Percentiles rank a stretch among this genome's conserved stretches.
These are phyloP conservation scores for Apophysomyces elegans DNA, from an alignment of 371 early-diverging fungal species.

Conservation along the genomic window DNA sequence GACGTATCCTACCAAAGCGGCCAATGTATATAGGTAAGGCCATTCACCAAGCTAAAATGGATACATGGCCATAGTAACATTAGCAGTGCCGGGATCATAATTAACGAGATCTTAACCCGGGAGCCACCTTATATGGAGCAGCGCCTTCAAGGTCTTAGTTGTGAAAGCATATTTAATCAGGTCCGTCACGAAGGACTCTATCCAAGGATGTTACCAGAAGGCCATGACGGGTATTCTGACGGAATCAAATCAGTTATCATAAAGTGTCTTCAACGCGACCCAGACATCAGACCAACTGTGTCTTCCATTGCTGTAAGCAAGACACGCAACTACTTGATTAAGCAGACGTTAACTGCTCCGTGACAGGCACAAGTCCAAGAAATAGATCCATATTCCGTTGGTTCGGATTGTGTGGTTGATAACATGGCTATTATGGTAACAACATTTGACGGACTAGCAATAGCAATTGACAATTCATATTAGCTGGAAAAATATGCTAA, in stretches of 20 bases:
- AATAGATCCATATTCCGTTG: constrained; percentile 47
- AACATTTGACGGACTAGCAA: background rate
- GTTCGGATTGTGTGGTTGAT: constrained; percentile 48
- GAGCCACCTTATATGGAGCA: constrained; percentile 40
- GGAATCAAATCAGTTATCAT: constrained; percentile 43
- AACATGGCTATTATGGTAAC: constrained; percentile 55
- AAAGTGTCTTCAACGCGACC: constrained; percentile 38
- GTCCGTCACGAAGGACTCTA: constrained; percentile 30
- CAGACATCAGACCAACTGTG: constrained; percentile 37
- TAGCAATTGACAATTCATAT: background rate
- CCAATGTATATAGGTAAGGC: constrained; percentile 46
- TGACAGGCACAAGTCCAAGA: constrained; percentile 38
- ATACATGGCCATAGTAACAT: background rate
- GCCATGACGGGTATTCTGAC: constrained; percentile 43
- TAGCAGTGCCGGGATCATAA: constrained; percentile 46
- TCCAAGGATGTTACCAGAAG: constrained; percentile 28
- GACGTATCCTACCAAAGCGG: constrained; percentile 37
- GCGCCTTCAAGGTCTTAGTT: constrained; percentile 13
- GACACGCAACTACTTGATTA: no score
- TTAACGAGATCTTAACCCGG: constrained; percentile 55
- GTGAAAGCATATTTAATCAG: constrained; percentile 25
- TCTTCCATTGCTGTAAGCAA: constrained; percentile 31
- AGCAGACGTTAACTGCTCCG: background rate
- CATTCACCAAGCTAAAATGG: background rate
- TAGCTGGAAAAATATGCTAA: constrained; percentile 56